phyloP scores from a whole-genome alignment of 768 basidiomycete genomes.

The Termitomyces sp. region DNA sequence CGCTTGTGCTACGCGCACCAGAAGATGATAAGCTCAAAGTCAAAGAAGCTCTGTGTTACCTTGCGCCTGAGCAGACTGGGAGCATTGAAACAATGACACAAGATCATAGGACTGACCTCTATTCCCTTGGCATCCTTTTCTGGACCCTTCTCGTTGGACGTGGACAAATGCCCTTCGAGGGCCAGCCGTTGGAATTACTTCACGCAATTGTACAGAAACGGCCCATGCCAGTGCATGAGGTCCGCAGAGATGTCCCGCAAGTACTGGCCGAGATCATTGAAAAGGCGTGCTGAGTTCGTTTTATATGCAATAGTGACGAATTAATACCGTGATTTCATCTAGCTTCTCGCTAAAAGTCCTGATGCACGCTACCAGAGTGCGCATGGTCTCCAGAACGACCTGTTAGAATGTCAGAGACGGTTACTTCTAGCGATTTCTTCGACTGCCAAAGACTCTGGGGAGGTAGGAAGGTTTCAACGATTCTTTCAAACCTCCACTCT shows the following conservation, averaged over 20 bases:
- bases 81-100: constrained; percentile 69
- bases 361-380: constrained; percentile 72
- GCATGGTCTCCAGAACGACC: constrained; percentile 62
- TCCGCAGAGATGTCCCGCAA: constrained; percentile 68
- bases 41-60: constrained; percentile 72
- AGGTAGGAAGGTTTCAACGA: constrained; percentile 31
- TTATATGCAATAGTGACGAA: not conserved
- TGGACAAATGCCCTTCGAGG: constrained; percentile 62
- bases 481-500: not conserved
- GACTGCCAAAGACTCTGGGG: constrained; percentile 51
- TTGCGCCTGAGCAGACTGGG: constrained; percentile 76
- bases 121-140: constrained; percentile 69
- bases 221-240: constrained; percentile 74
- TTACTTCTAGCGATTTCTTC: constrained; percentile 59
- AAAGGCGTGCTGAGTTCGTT: constrained; percentile 36
- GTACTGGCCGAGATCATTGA: constrained; percentile 70
- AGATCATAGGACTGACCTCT: constrained; percentile 72
- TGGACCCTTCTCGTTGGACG: constrained; percentile 75
- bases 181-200: constrained; percentile 57
- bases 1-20: constrained; percentile 57
- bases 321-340: constrained; percentile 7
- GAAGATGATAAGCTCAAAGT: constrained; percentile 70
- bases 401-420: constrained; percentile 64
- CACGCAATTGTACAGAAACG: constrained; percentile 71
- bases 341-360: constrained; percentile 68